Conservation (phyloP, 441 rosid species). For the Pelargonium australe region DNA sequence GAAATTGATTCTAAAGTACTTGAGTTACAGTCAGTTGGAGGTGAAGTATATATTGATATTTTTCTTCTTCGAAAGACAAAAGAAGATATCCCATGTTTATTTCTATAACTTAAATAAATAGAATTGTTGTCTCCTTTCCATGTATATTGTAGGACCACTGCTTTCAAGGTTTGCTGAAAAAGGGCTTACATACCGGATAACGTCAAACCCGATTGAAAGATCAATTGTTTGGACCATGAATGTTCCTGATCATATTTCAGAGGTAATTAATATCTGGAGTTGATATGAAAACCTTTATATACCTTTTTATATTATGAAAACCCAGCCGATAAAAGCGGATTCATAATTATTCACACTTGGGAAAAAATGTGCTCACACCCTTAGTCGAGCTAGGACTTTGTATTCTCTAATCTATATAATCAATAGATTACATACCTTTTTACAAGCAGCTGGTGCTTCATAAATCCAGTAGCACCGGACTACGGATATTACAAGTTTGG, state of each 20-base stretch:
- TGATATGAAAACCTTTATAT: conserved; percentile 1
- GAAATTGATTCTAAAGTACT: conserved; percentile 72
- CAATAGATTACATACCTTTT: too few species aligned
- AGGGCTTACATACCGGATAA: conserved; percentile 59
- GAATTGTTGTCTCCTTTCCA: conserved; percentile 13
- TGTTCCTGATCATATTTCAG: conserved; percentile 62
- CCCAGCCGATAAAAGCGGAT: too few species aligned
- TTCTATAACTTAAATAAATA: conserved; percentile 10
- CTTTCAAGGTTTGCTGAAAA: conserved; percentile 84
- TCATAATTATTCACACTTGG: too few species aligned
- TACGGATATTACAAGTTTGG: too few species aligned
- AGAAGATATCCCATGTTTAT: conserved; percentile 17
- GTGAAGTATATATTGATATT: conserved; percentile 29
- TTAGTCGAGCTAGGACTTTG: too few species aligned
- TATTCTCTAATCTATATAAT: too few species aligned
- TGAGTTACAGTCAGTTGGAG: conserved; percentile 78
- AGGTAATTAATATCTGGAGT: conserved; percentile 37
- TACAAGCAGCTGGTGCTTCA: too few species aligned
- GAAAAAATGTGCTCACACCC: too few species aligned
- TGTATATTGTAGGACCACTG: conserved; percentile 57
- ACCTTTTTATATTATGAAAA: too few species aligned
- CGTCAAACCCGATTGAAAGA: conserved; percentile 73
- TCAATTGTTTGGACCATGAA: conserved; percentile 84
- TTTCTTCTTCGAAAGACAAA: conserved; percentile 1
- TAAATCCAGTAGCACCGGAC: too few species aligned